Evolutionary conservation across 768 basidiomycete species (phyloP).

Genomic region (Sistotremastrum niveocremeum): DNA sequence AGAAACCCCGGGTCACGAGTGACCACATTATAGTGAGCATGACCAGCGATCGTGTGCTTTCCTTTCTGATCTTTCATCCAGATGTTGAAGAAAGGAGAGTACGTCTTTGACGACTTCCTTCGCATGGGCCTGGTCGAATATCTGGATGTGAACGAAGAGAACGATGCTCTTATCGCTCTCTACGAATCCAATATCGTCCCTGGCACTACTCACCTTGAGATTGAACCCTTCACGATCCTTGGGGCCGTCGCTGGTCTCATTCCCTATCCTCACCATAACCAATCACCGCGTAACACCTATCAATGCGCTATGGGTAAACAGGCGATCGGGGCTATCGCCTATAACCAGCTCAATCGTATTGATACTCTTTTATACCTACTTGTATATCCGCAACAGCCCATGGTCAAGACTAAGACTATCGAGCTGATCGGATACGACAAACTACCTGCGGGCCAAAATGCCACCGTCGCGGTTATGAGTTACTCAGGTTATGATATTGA

Average conservation of each 20-base stretch:
- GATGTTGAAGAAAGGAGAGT: conserved; percentile 65
- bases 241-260: conserved; percentile 98
- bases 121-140: conserved; percentile 90
- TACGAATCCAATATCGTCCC: conserved; percentile 79
- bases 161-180: conserved; percentile 90
- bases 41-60: background rate
- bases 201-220: conserved; percentile 89
- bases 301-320: conserved; percentile 99
- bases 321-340: conserved; percentile 96
- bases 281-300: conserved; percentile 97
- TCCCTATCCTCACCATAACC: conserved; percentile 98
- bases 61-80: conserved; percentile 16
- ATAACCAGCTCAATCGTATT: conserved; percentile 95
- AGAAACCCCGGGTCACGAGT: conserved; percentile 56
- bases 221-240: conserved; percentile 94
- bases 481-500: conserved; percentile 99
- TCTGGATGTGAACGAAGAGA: conserved; percentile 98
- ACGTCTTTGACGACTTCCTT: conserved; percentile 91
- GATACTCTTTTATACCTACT: conserved; percentile 96
- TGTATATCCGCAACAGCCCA: conserved; percentile 96
- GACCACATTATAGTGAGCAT: conserved; percentile 63
- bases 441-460: conserved; percentile 95
- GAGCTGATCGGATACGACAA: conserved; percentile 94
- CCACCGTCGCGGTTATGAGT: conserved; percentile 97
- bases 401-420: conserved; percentile 99